Conservation (phyloP, 352 stramenopile species). For the Phytophthora idaei region DNA sequence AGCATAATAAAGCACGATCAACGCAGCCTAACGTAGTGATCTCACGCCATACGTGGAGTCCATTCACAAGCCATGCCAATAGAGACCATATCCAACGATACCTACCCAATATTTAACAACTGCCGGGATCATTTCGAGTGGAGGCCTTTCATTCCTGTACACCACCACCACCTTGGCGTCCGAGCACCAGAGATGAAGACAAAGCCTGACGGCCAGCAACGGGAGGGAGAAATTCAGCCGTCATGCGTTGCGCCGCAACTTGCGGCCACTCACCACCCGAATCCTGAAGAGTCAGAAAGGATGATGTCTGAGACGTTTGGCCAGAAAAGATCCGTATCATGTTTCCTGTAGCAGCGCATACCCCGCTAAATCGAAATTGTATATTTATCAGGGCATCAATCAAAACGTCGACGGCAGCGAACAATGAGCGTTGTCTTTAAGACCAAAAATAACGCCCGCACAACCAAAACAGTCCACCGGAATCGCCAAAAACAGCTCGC, state of each 20-base stretch:
- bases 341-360: background rate
- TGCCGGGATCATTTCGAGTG: too few species aligned
- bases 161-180: background rate
- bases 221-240: slow-evolving; percentile 7
- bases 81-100: background rate
- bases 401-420: background rate
- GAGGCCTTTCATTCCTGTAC: slow-evolving; percentile 2
- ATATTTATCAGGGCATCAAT: background rate
- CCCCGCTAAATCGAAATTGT: background rate
- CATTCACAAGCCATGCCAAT: background rate
- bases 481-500: background rate
- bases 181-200: slow-evolving; percentile 8
- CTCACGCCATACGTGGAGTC: background rate
- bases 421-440: background rate
- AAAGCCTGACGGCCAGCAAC: slow-evolving; percentile 2
- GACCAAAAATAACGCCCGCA: background rate
- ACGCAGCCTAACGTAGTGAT: background rate
- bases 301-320: slow-evolving; percentile 32
- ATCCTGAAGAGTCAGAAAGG: slow-evolving; percentile 39
- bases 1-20: background rate
- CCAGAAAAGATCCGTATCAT: slow-evolving; percentile 13
- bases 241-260: slow-evolving; percentile 21
- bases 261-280: slow-evolving; percentile 26
- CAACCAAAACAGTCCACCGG: background rate
- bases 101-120: background rate